A percentile compares a stretch with the other conserved stretches of the same genome.
phyloP scores from a whole-genome alignment of 768 basidiomycete genomes.

The Lentinula boryana region DNA sequence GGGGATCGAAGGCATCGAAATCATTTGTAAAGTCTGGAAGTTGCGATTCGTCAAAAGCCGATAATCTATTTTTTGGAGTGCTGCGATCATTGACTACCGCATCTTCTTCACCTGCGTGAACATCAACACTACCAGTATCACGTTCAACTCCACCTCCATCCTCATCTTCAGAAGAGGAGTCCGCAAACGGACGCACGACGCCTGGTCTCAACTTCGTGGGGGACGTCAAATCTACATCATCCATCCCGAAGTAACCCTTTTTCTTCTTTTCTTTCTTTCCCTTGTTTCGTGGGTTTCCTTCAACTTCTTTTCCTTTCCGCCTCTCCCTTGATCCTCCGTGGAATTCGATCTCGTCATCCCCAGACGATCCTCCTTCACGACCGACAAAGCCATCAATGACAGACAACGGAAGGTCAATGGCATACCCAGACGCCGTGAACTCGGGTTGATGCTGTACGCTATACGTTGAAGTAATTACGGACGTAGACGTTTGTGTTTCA shows the following conservation, averaged over 20 bases:
- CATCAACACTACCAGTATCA: not conserved
- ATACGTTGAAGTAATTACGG: not conserved
- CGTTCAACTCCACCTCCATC: not conserved
- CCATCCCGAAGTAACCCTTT: slow-evolving; percentile 1
- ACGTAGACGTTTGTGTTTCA: not conserved
- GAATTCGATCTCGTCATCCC: not conserved
- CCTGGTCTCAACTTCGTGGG: not conserved
- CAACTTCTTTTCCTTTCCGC: not conserved
- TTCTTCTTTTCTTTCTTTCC: not conserved
- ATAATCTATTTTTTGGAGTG: not conserved
- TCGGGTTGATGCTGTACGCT: slow-evolving; percentile 2
- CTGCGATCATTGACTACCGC: not conserved
- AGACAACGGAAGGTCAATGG: not conserved
- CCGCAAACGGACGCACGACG: not conserved
- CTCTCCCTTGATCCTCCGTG: not conserved
- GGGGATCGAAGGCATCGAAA: not conserved
- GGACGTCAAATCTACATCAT: slow-evolving; percentile 2
- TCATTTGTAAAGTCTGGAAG: slow-evolving; percentile 3
- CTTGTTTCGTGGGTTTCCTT: not conserved
- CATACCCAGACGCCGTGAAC: slow-evolving; percentile 3
- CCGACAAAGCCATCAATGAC: slow-evolving; percentile 1
- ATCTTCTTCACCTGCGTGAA: too few relatives aligned
- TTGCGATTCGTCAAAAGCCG: not conserved
- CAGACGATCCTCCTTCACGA: not conserved
- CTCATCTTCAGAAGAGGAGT: not conserved